A percentile compares a stretch with the other conserved stretches of the same genome.
Conservation (phyloP, 345 rosid genomes). For the Eucalyptus polyanthemos region DNA sequence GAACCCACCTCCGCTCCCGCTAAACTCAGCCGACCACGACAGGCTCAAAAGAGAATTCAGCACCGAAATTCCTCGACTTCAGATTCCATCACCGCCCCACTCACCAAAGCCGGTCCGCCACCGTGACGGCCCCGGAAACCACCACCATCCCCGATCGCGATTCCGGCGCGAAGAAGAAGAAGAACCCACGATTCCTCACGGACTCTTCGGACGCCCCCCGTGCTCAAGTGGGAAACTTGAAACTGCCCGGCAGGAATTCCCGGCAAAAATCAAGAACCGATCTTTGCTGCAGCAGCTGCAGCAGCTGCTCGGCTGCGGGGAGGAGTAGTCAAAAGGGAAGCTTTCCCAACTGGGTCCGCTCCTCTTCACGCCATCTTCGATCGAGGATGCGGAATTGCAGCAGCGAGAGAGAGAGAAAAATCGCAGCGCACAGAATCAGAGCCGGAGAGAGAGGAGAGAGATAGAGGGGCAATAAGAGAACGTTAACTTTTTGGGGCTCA, state of each 20-base stretch:
- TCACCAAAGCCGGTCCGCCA: neutral
- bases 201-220: neutral
- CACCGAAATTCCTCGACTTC: neutral
- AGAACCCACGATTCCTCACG: neutral
- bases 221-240: neutral
- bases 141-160: neutral
- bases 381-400: neutral
- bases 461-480: neutral
- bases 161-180: neutral
- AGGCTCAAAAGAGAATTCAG: neutral
- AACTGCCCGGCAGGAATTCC: neutral
- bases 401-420: neutral
- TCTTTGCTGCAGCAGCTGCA: neutral
- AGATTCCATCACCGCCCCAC: neutral
- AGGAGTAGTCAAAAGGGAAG: neutral
- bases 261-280: neutral
- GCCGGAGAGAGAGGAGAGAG: neutral
- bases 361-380: neutral
- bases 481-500: slow-evolving; percentile 8
- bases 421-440: neutral
- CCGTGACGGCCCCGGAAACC: neutral
- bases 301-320: neutral
- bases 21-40: neutral
- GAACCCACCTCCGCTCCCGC: neutral
- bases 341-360: neutral